Base-by-base conservation (phyloP, 2,329 filamentous ascomycete genomes). In the Capronia coronata region DNA sequence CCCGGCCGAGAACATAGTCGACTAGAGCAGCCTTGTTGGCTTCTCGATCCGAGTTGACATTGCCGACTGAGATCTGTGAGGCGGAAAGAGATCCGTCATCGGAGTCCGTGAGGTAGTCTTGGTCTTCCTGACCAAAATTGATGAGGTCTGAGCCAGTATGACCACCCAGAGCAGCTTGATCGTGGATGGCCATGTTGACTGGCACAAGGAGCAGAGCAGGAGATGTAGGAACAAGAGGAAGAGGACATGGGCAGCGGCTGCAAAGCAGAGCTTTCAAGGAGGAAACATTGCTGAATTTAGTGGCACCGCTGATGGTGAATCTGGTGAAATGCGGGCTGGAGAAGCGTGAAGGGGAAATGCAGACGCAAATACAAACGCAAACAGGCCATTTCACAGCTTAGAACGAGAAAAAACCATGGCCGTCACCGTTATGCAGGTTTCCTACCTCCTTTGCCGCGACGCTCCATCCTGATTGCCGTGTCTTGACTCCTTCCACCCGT, bases 21-120 rank as follows among this genome's bases (percentile, higher is more conserved):
- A 45, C 50, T 11, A 57, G 51, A 10, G 48, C 50, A 2, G 48
- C 50, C 29, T 44, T 48, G 41, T 59, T 51, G 5, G 47, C 46
- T 9, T 54, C 44, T 30, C 38, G 40, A 16, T 49, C 43, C 5
- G 37, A 18, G 10, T 25, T 39, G 11, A 10, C 34, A 9, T 16
- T 23, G 32, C 16, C 5, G 10, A 14, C 16, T 27, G 40, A 30
- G 14, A 16, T 25, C 2, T 32, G 13, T n/a, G 46, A 37, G 10
- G 29, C 45, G 19, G 43, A 29, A 8, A 34, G 14, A 32, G 21
- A 23, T 37, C 45, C 52, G 42, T 49, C 39, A 7, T 54, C 43
- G 4, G 48, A 48, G 7, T 51, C 50, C 29, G 42, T 49, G 25
- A 46, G 45, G 29, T 55, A 13, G 38, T 25, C 48, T 42, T 16